These are phyloP conservation scores for Phialophora verrucosa DNA, from an alignment of 2,329 filamentous ascomycete genomes.

Conservation along the genomic window DNA sequence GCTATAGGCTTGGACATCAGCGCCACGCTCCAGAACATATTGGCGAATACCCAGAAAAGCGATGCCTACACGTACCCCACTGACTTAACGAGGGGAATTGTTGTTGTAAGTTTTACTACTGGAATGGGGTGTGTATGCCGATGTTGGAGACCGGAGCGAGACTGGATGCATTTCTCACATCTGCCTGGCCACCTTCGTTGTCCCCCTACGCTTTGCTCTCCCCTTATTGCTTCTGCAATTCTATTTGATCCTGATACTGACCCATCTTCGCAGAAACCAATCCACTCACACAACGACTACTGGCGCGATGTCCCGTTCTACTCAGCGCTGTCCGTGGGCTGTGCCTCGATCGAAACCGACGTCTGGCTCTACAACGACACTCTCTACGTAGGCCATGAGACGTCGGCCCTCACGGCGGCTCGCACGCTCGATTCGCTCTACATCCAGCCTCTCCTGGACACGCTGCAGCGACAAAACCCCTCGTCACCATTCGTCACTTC, in stretches of 20 bases:
- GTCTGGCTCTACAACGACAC: slow-evolving; percentile 51
- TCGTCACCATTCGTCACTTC: slow-evolving; percentile 54
- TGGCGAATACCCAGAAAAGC: slow-evolving; percentile 37
- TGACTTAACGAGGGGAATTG: slow-evolving; percentile 47
- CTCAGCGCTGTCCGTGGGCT: slow-evolving; percentile 49
- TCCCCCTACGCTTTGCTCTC: too few relatives aligned
- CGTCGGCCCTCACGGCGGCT: slow-evolving; percentile 44
- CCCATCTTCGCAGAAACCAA: slow-evolving; percentile 33
- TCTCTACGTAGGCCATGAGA: slow-evolving; percentile 51
- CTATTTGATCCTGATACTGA: background rate
- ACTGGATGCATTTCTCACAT: background rate
- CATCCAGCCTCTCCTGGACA: slow-evolving; percentile 60
- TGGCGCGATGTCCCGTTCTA: slow-evolving; percentile 50
- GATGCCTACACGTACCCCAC: slow-evolving; percentile 43
- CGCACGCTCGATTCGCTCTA: slow-evolving; percentile 51
- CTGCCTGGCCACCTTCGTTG: background rate
- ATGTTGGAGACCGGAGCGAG: background rate
- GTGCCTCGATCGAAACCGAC: slow-evolving; percentile 54
- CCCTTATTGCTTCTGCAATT: background rate
- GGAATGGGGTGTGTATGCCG: background rate
- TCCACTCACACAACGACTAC: slow-evolving; percentile 55
- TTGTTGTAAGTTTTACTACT: slow-evolving; percentile 42
- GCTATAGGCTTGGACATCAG: slow-evolving; percentile 32
- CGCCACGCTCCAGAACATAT: slow-evolving; percentile 37
- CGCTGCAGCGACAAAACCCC: slow-evolving; percentile 63